Evolutionary conservation across 345 rosid species (phyloP).

Genomic region (Rhodamnia argentea): DNA sequence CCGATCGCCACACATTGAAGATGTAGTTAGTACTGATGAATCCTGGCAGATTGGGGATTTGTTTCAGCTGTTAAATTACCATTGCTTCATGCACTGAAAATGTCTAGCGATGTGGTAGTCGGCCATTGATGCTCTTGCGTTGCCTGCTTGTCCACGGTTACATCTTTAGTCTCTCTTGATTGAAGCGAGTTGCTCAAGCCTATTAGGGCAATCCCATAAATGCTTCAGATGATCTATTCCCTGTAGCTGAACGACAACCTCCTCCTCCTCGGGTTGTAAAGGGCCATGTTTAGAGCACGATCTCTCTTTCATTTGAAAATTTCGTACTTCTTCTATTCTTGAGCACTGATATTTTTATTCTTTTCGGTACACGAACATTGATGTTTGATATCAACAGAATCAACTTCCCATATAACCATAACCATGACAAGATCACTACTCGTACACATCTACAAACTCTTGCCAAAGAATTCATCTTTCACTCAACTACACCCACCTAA

Average conservation of each 20-base stretch:
- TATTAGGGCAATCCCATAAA: too few species aligned
- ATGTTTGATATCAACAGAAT: not conserved
- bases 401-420: not conserved
- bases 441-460: not conserved
- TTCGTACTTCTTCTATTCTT: not conserved
- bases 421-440: not conserved
- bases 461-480: accelerated
- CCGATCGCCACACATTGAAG: constrained; percentile 27
- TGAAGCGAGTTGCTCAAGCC: too few species aligned
- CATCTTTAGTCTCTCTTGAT: too few species aligned
- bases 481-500: not conserved
- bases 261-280: constrained; percentile 74
- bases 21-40: not conserved
- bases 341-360: not conserved
- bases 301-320: not conserved
- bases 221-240: constrained; percentile 20
- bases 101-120: not conserved
- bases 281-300: constrained; percentile 36
- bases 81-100: not conserved
- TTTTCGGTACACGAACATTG: not conserved
- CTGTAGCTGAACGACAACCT: constrained; percentile 73
- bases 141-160: not conserved
- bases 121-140: not conserved
- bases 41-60: not conserved
- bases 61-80: not conserved